Evolutionary conservation across 345 rosid species (phyloP).

Genomic region (Bruguiera sexangula): DNA sequence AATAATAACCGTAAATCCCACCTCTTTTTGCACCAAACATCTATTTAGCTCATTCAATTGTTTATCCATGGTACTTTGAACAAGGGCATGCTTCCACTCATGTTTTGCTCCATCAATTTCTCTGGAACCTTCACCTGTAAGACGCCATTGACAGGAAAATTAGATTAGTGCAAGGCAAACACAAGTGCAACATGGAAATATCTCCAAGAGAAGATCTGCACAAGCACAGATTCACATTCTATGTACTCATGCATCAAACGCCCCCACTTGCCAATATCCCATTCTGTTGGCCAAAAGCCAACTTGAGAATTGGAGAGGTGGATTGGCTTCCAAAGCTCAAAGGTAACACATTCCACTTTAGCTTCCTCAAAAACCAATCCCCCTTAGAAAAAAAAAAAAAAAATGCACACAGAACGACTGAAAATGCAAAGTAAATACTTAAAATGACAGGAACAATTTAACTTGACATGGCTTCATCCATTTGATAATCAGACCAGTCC

Average conservation of each 20-base stretch:
- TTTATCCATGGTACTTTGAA: constrained; percentile 88
- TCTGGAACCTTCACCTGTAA: constrained; percentile 45
- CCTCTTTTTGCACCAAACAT: constrained; percentile 94
- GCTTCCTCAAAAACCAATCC: no score
- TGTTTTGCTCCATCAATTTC: constrained; percentile 81
- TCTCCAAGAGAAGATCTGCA: background rate
- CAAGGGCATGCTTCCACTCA: constrained; percentile 92
- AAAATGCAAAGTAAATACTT: no score
- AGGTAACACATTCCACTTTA: no score
- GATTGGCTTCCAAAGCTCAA: no score
- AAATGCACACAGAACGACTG: background rate
- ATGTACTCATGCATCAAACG: no score
- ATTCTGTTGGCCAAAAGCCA: no score
- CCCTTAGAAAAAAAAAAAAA: background rate
- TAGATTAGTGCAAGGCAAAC: background rate
- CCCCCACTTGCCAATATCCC: no score
- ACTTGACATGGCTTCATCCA: constrained; percentile 42
- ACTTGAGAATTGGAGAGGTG: no score
- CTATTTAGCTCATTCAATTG: constrained; percentile 83
- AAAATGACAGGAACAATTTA: background rate
- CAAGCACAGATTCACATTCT: no score
- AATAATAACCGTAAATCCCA: constrained; percentile 25
- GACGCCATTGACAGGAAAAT: constrained; percentile 3
- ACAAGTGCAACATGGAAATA: background rate
- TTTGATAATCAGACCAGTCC: constrained; percentile 72